phyloP scores from a whole-genome alignment of 2,329 filamentous ascomycete genomes.

The Penicillium sp. region DNA sequence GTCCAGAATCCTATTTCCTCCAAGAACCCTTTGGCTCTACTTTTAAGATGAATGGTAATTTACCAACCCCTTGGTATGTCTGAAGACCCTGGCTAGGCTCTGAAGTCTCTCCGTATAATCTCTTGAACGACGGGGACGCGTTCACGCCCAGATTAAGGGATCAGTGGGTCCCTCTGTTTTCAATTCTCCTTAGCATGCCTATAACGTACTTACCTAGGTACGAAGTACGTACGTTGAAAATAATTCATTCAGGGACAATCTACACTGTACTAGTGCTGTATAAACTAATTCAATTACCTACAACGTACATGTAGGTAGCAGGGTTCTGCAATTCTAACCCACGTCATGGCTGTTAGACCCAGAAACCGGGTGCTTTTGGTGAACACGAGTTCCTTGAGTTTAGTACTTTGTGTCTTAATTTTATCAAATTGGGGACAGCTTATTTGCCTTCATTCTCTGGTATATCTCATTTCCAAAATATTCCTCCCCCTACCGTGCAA shows the following conservation, averaged over 20 bases:
- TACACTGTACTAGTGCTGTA: too few species aligned
- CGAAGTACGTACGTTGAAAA: too few species aligned
- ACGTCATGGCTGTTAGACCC: not conserved
- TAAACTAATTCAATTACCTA: not conserved
- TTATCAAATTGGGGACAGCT: too few species aligned
- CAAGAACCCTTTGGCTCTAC: too few species aligned
- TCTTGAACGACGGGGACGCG: conserved; percentile 16
- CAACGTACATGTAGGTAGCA: not conserved
- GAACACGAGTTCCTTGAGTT: conserved; percentile 6
- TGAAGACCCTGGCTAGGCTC: not conserved
- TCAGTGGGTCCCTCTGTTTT: conserved; percentile 16
- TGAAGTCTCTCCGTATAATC: not conserved
- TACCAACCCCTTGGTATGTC: not conserved
- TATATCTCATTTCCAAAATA: too few species aligned
- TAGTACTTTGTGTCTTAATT: too few species aligned
- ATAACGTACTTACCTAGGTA: not conserved
- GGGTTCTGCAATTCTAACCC: not conserved
- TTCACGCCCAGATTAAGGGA: conserved; percentile 23
- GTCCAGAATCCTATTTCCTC: not conserved
- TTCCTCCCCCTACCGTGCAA: not conserved
- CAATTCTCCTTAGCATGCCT: not conserved
- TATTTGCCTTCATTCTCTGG: too few species aligned
- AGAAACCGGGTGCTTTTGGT: not conserved
- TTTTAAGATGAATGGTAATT: not conserved
- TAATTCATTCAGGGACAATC: too few species aligned